Base-by-base conservation (phyloP, 75 land plant species). In the Cryptomeria japonica region DNA sequence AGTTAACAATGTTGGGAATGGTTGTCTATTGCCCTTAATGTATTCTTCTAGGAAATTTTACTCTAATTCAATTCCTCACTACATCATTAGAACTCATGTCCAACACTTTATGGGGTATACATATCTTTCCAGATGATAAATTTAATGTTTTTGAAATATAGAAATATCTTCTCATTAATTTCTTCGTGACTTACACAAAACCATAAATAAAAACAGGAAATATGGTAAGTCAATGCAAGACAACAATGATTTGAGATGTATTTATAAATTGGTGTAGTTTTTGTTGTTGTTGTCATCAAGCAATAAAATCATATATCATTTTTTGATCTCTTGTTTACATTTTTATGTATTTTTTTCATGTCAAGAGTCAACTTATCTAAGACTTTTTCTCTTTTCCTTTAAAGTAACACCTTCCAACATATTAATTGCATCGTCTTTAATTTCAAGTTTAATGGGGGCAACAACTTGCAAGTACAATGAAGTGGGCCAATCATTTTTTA, bases 381-480 rank as follows among this genome's bases (percentile, higher is more conserved):
- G 76, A 16, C 11, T 72, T 5, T 19, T 37, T 78, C 0, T 42
- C 6, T 25, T 39, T 0, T 78, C 31, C 68, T 91, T 89, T 58
- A 91, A 8, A 4, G 46, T 36, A 77, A 85, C 88, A 22, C 92
- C 91, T 51, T 89, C 91, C 6, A 91, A 86, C 91, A 85, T 89
- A 37, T 91, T 87, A 84, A 31, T 47, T 34, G 88, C 91, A 64
- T 91, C 91, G 25, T 80, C 87, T 2, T 87, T 82, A 89, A 90
- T 91, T 18, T 87, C 64, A 44, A 90, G 83, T 77, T 89, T 91
- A 5, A 88, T 83, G 3, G 89, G 86, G 36, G 92, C 92, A 28
- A 87, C 90, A 22, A 90, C 87, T 76, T 91, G 92, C 90, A 91
- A 44, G 70, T 87, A 91, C 41, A 89, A 91, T 31, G 92, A 89